Evolutionary conservation across 495 filamentous ascomycete species (phyloP).

Genomic region (Aspergillus ellipticus): DNA sequence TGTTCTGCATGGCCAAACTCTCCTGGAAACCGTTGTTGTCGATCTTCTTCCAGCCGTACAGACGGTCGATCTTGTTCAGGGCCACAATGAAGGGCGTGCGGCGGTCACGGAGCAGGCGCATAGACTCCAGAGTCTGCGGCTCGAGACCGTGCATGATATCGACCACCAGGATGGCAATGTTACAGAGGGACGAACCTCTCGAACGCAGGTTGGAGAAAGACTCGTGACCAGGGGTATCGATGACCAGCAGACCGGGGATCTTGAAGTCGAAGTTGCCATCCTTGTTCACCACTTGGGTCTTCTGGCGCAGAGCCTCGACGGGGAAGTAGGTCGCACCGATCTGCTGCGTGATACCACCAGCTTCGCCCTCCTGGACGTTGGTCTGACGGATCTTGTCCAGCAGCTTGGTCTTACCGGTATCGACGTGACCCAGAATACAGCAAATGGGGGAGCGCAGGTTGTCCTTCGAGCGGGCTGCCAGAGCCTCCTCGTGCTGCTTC

Average conservation of each 20-base stretch:
- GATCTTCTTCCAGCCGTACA: slow-evolving; percentile 96
- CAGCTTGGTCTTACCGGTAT: slow-evolving; percentile 99
- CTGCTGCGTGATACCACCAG: slow-evolving; percentile 99
- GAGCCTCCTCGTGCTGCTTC: slow-evolving; percentile 83
- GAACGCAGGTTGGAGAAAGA: slow-evolving; percentile 98
- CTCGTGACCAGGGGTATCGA: slow-evolving; percentile 99
- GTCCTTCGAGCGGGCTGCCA: slow-evolving; percentile 89
- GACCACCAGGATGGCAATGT: slow-evolving; percentile 98
- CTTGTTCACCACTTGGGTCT: slow-evolving; percentile 89
- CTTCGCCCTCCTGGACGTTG: slow-evolving; percentile 98
- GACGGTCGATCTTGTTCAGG: slow-evolving; percentile 99
- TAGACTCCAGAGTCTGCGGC: slow-evolving; percentile 96
- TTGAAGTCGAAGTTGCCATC: slow-evolving; percentile 94
- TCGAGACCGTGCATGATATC: slow-evolving; percentile 99
- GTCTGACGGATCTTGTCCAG: slow-evolving; percentile 98
- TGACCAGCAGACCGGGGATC: slow-evolving; percentile 93
- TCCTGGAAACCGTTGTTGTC: slow-evolving; percentile 98
- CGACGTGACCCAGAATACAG: slow-evolving; percentile 99
- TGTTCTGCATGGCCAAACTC: slow-evolving; percentile 83
- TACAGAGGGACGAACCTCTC: slow-evolving; percentile 94
- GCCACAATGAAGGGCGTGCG: slow-evolving; percentile 99
- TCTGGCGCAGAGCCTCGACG: slow-evolving; percentile 83
- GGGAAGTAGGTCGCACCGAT: slow-evolving; percentile 99
- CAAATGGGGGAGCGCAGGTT: slow-evolving; percentile 97
- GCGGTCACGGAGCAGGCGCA: slow-evolving; percentile 85